Base-by-base conservation (phyloP, 352 stramenopile species). In the Globisporangium takayamanum region DNA sequence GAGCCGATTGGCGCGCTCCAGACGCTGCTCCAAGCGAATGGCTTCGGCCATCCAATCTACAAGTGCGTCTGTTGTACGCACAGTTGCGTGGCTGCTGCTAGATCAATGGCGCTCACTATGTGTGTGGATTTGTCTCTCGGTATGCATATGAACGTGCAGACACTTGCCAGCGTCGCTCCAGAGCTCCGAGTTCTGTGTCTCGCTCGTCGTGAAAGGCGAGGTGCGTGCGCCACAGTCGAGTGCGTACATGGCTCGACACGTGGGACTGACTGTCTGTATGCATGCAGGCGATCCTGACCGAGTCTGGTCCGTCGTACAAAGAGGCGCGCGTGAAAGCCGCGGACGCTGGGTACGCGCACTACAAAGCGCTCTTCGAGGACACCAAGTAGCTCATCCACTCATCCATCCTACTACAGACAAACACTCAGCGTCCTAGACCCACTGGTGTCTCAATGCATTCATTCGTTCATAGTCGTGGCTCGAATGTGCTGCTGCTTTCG, bases 1-100 rank as follows among this genome's bases (percentile, higher is more conserved):
- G 74, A 92, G 47, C 78, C 82, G 10, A 75, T 79, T 28, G 68
- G 77, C 4, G 78, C 81, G 59, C 66, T 92, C 8, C 82, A 92
- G 70, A 83, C 69, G 18, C 57, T 89, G 20, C 64, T 94, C 30
- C 84, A 92, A 53, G 68, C 68, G 22, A 74, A 90, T 49, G 71
- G 78, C 50, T 80, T 75, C 52, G 72, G 72, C 15, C 80, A 91
- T 55, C 82, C 82, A 15, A 59, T 71, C 4, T 91, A 91, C 65
- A 85, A 85, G 76, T 89, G 64, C 28, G 72, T 60, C 10, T n/a
- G 2, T 25, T 45, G 12, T 26, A 42, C 37, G 37, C 37, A 14
- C 39, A 7, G 16, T n/a, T 14, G 39, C 39, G 39, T 15, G 16
- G 28, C 0, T 33, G 28, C 28, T 33, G 28, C 28, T 33, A 3